phyloP scores from a whole-genome alignment of 768 basidiomycete species.

The Tephrocybe sp. region DNA sequence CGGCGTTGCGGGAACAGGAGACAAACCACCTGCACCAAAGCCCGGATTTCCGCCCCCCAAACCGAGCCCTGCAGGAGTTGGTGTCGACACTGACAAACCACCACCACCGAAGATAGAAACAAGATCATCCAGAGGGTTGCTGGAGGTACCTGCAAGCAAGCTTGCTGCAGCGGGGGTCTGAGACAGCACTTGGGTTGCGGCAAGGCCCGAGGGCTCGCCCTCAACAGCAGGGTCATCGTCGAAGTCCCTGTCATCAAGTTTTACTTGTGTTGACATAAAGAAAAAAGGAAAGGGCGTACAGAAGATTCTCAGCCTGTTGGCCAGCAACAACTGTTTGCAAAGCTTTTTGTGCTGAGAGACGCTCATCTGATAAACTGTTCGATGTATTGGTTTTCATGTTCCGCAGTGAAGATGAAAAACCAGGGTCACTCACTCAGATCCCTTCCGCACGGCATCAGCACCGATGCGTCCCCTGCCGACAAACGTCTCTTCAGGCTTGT shows the following conservation, averaged over 20 bases:
- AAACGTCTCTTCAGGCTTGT: constrained; percentile 95
- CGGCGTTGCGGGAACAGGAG: constrained; percentile 27
- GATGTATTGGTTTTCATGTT: not conserved
- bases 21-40: constrained; percentile 24
- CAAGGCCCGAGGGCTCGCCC: constrained; percentile 69
- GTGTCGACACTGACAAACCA: constrained; percentile 23
- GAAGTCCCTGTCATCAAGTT: constrained; percentile 58
- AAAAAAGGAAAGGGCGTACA: constrained; percentile 36
- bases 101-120: constrained; percentile 84
- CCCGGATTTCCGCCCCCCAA: constrained; percentile 21
- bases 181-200: constrained; percentile 71
- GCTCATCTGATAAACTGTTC: constrained; percentile 64
- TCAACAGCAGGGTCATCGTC: constrained; percentile 66
- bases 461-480: constrained; percentile 89
- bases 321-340: constrained; percentile 90
- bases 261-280: constrained; percentile 3
- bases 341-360: constrained; percentile 72
- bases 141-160: constrained; percentile 74
- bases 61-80: constrained; percentile 16
- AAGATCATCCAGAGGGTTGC: constrained; percentile 89
- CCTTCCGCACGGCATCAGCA: constrained; percentile 71
- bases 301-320: constrained; percentile 90
- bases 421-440: constrained; percentile 50
- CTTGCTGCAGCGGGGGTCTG: constrained; percentile 72
- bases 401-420: constrained; percentile 1